Base-by-base conservation (phyloP, 73 alveolate species). In the Paramecium octaurelia region DNA sequence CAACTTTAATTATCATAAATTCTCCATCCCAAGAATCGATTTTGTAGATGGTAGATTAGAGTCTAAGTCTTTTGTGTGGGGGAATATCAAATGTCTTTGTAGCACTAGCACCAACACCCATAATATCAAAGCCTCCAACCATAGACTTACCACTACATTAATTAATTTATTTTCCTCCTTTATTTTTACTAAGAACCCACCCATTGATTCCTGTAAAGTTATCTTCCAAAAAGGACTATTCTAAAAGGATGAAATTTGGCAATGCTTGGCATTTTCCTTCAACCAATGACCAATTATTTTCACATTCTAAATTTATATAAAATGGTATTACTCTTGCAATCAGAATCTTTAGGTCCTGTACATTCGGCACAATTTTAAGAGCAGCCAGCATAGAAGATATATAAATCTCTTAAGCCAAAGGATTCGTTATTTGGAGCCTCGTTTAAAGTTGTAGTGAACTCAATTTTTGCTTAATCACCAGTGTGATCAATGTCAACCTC, bases 21-120 rank as follows among this genome's bases (percentile, higher is more conserved):
- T 80, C 91, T 16, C 57, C 57, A 80, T 80, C 91, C 91, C 91
- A 80, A 14, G 91, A 80, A 43, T 80, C 91, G 14, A 80, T 80
- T 46, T 80, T 80, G 16, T 80, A 80, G 6, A 80, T 3, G 0
- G 91, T 80, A 1, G 57, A 10, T 24, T 44, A 23, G 6, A 80
- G n/a, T 44, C 76, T 80, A 4, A 80, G 70, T 80, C 91, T 80
- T 35, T 44, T 80, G n/a, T 80, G 91, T 6, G 75, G 75, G 2
- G 91, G 91, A 0, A 80, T 12, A 44, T 80, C 34, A 35, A 80
- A 80, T 3, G 70, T 80, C 10, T 80, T 80, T 1, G 40, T 12
- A 80, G 91, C 91, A 24, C 27, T 42, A 23, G 91, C 91, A 31
- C 54, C 91, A 18, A 11, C 31, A 18, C 91, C 91, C 48, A 44